A percentile compares a stretch with the other conserved stretches of the same genome.
These are phyloP conservation scores for Scedosporium dehoogii DNA, from an alignment of 2,329 filamentous ascomycete genomes.

Conservation along the genomic window DNA sequence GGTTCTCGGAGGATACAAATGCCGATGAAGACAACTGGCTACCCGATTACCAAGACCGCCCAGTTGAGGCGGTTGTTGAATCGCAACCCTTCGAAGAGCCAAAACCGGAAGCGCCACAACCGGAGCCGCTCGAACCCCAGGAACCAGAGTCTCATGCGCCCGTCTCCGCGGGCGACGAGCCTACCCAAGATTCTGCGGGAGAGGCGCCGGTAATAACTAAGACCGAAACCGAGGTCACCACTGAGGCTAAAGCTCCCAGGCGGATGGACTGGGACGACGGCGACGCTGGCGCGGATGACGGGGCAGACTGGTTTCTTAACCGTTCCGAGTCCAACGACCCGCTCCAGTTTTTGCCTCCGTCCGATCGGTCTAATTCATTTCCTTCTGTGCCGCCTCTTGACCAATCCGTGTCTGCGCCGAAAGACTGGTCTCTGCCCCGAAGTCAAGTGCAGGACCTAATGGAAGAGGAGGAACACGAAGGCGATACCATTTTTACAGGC, in stretches of 20 bases:
- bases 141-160: not conserved
- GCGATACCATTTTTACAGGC: slow-evolving; percentile 25
- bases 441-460: slow-evolving; percentile 4
- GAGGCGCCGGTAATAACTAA: not conserved
- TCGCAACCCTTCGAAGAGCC: slow-evolving; percentile 15
- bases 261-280: not conserved
- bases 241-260: not conserved
- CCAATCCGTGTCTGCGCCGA: not conserved
- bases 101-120: not conserved
- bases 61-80: slow-evolving; percentile 47
- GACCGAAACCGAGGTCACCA: not conserved
- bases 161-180: not conserved
- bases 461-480: slow-evolving; percentile 18
- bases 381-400: slow-evolving; percentile 37
- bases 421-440: slow-evolving; percentile 1
- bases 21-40: slow-evolving; percentile 9
- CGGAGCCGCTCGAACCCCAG: not conserved
- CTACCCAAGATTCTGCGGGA: not conserved
- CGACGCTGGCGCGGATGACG: not conserved
- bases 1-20: slow-evolving; percentile 11
- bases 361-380: slow-evolving; percentile 53
- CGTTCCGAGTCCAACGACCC: slow-evolving; percentile 26
- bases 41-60: slow-evolving; percentile 35
- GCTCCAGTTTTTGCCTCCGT: slow-evolving; percentile 49
- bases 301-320: not conserved